Percentiles rank a stretch among this genome's conserved stretches.
These are phyloP conservation scores for Cenchrus americanus DNA, from an alignment of 176 grass and related monocot species.

Conservation along the genomic window DNA sequence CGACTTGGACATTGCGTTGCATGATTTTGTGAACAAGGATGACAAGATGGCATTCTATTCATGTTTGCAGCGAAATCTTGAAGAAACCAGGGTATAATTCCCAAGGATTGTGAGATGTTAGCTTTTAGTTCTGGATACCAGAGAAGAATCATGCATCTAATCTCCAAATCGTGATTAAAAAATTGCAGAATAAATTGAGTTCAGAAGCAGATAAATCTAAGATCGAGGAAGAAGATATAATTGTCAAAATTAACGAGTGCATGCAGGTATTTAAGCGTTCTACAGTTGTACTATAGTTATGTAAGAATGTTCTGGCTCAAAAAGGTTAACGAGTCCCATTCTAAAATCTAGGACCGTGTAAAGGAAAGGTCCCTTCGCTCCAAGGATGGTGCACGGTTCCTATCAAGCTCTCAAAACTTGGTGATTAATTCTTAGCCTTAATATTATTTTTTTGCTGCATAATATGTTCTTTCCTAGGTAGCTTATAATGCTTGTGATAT, in stretches of 20 bases:
- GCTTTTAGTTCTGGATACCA: conserved; percentile 16
- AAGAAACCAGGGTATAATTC: conserved; percentile 80
- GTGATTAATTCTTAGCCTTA: conserved; percentile 41
- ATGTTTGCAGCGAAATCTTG: conserved; percentile 86
- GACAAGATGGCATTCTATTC: conserved; percentile 87
- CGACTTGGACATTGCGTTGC: conserved; percentile 96
- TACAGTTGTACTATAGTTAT: conserved; percentile 16
- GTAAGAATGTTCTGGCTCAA: conserved; percentile 6
- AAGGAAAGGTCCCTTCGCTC: conserved; percentile 71
- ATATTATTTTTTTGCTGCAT: background rate
- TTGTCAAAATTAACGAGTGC: conserved; percentile 83
- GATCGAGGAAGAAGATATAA: conserved; percentile 84
- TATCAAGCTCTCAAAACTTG: conserved; percentile 68
- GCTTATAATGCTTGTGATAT: conserved; percentile 25
- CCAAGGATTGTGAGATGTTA: conserved; percentile 10
- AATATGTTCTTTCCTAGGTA: background rate
- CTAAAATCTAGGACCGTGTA: conserved; percentile 65
- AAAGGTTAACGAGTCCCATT: conserved; percentile 21
- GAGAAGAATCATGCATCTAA: conserved; percentile 33
- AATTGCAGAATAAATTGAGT: conserved; percentile 74
- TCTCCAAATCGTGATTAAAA: conserved; percentile 24
- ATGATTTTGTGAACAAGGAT: conserved; percentile 98
- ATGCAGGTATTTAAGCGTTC: conserved; percentile 64
- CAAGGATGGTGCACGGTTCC: conserved; percentile 52
- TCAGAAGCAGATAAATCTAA: conserved; percentile 70